Evolutionary conservation across 2,329 filamentous ascomycete species (phyloP).

Genomic region (Aspergillus fischeri): DNA sequence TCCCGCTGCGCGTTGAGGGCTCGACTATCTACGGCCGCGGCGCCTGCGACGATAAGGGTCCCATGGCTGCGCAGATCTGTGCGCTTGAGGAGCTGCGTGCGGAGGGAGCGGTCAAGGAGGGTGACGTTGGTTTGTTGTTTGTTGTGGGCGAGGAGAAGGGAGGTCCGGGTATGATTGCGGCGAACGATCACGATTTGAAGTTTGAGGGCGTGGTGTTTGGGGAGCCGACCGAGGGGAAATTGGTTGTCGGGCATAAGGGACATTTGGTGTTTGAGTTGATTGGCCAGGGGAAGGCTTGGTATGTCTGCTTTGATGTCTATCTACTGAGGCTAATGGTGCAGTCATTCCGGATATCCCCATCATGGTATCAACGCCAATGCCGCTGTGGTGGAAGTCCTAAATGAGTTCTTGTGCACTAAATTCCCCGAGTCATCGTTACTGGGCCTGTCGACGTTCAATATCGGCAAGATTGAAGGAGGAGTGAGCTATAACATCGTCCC

Average conservation of each 20-base stretch:
- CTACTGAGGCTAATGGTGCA: constrained; percentile 6
- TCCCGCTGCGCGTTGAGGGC: constrained; percentile 55
- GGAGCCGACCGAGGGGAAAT: constrained; percentile 53
- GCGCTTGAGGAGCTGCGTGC: constrained; percentile 58
- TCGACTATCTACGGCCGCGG: constrained; percentile 64
- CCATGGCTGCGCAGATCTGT: constrained; percentile 68
- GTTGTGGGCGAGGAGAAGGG: constrained; percentile 57
- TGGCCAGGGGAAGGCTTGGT: constrained; percentile 21
- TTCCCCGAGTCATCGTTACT: constrained; percentile 37
- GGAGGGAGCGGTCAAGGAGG: constrained; percentile 36
- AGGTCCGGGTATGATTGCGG: constrained; percentile 54
- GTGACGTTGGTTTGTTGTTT: constrained; percentile 58
- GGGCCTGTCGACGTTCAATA: constrained; percentile 39
- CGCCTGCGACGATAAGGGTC: constrained; percentile 58
- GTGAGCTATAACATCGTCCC: constrained; percentile 41
- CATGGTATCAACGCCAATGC: constrained; percentile 30
- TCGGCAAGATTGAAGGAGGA: constrained; percentile 38
- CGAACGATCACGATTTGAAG: constrained; percentile 39
- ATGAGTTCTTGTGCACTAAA: constrained; percentile 14
- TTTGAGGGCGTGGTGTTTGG: constrained; percentile 51
- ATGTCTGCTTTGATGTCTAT: not conserved
- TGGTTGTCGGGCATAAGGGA: constrained; percentile 53
- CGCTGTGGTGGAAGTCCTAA: constrained; percentile 30
- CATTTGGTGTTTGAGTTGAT: constrained; percentile 31
- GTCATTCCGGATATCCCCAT: constrained; percentile 38